Evolutionary conservation across 2,329 filamentous ascomycete species (phyloP), one percentile per base, ranked within the genome.

Genomic region (Colletotrichum sp.): DNA sequence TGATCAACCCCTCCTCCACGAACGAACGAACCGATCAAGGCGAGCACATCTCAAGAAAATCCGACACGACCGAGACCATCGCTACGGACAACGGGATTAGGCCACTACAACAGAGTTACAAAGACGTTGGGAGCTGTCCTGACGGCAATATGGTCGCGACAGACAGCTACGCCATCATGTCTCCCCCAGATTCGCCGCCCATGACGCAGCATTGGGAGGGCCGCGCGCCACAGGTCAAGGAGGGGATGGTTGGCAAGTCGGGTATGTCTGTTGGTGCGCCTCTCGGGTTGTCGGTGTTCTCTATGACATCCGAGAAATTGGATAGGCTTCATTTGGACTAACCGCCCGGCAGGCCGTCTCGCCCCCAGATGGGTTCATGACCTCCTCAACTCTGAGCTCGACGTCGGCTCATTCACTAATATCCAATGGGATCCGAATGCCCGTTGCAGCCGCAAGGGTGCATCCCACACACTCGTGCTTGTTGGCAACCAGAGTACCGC

Each of bases 311-410:
- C n/a, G 44, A 24, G 30, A 24, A 26, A 21, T 30, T n/a, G 30
- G 16, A 36, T 15, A 59, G 12, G 49, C 55, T 30, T 26, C 26
- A n/a, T 10, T 59, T 49, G 49, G 26, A 13, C 28, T 67, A 36
- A 63, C 63, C 30, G n/a, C 18, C 15, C 28, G 34, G 69, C 75
- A 79, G 78, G 78, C 28, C 78, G 79, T 26, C 83, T 86, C 66
- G 85, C 86, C 7, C 84, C 84, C 60, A 83, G 86, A 79, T 87
- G 86, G 86, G 81, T 87, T 49, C 82, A 86, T 77, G 85, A 87
- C 69, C 78, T 87, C 10, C 77, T 83, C 36, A 81, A 86, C 72
- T 87, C 86, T 62, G 80, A 82, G 65, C 30, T 76, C 83, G 86
- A 67, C 81, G 82, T 44, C 34, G 77, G 39, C 18, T 70, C 34